Conservation (phyloP, 495 filamentous ascomycete species). For the Oleoguttula mirabilis region DNA sequence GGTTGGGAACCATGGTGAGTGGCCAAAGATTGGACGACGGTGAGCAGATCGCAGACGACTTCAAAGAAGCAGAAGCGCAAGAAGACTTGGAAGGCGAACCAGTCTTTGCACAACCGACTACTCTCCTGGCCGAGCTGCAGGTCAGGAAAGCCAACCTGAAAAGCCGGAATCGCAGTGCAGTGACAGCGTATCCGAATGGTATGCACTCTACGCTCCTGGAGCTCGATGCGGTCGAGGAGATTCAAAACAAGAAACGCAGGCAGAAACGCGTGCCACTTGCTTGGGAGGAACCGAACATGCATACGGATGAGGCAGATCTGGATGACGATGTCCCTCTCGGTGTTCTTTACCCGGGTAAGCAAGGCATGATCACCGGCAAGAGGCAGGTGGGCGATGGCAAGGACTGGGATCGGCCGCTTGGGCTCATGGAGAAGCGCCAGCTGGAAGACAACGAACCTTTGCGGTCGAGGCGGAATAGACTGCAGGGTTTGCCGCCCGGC, state of each 20-base stretch:
- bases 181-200: constrained; percentile 56
- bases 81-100: constrained; percentile 26
- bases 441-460: constrained; percentile 88
- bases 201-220: constrained; percentile 83
- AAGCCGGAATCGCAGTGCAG: constrained; percentile 55
- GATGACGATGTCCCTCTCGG: constrained; percentile 80
- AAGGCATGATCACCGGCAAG: constrained; percentile 41
- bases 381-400: constrained; percentile 20
- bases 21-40: constrained; percentile 31
- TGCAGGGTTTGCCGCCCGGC: constrained; percentile 44
- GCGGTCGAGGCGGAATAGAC: constrained; percentile 61
- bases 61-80: constrained; percentile 22
- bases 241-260: constrained; percentile 62
- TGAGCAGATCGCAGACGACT: constrained; percentile 35
- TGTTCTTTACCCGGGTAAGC: constrained; percentile 56
- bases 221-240: constrained; percentile 80
- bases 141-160: constrained; percentile 76
- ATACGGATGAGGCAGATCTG: constrained; percentile 41
- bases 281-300: constrained; percentile 61
- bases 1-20: constrained; percentile 1
- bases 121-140: constrained; percentile 83
- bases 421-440: constrained; percentile 72
- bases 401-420: constrained; percentile 52
- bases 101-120: constrained; percentile 64
- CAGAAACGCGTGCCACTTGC: constrained; percentile 69